Evolutionary conservation across 1,284 basidiomycete genomes (phyloP).

Genomic region (Apiotrichum mycotoxinovorans): DNA sequence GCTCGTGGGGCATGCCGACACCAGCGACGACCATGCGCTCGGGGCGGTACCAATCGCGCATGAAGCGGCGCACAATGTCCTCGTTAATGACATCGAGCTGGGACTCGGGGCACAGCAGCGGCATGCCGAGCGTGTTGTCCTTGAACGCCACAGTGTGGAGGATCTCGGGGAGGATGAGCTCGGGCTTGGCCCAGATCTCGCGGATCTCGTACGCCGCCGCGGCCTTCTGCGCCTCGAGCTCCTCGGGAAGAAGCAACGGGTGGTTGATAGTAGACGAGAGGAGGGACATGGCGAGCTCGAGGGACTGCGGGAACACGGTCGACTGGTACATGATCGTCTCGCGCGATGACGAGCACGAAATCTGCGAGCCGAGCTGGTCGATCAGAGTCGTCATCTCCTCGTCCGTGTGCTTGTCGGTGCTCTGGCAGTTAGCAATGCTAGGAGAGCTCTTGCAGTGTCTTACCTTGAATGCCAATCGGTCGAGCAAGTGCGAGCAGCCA

Average conservation of each 20-base stretch:
- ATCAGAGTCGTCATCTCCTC: slow-evolving; percentile 79
- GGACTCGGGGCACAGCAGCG: slow-evolving; percentile 81
- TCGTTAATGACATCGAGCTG: slow-evolving; percentile 69
- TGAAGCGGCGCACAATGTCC: slow-evolving; percentile 62
- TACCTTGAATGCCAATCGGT: slow-evolving; percentile 96
- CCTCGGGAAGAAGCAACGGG: slow-evolving; percentile 70
- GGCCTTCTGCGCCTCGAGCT: slow-evolving; percentile 77
- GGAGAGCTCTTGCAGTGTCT: slow-evolving; percentile 21
- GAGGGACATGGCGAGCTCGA: slow-evolving; percentile 76
- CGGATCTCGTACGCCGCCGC: slow-evolving; percentile 90
- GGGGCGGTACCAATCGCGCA: slow-evolving; percentile 82
- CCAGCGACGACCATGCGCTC: slow-evolving; percentile 93
- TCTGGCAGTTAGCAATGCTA: slow-evolving; percentile 34
- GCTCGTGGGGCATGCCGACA: slow-evolving; percentile 83
- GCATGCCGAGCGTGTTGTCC: slow-evolving; percentile 77
- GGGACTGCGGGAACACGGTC: slow-evolving; percentile 81
- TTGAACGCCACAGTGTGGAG: slow-evolving; percentile 83
- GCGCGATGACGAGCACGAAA: slow-evolving; percentile 83
- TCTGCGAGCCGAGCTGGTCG: slow-evolving; percentile 84
- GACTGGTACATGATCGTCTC: slow-evolving; percentile 99
- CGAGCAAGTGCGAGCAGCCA: slow-evolving; percentile 86
- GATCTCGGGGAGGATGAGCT: slow-evolving; percentile 91
- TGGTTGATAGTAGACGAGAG: slow-evolving; percentile 88
- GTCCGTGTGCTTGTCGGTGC: slow-evolving; percentile 53
- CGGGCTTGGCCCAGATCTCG: slow-evolving; percentile 83